phyloP scores from a whole-genome alignment of 2,329 filamentous ascomycete species.

The Diplodia scrobiculata region DNA sequence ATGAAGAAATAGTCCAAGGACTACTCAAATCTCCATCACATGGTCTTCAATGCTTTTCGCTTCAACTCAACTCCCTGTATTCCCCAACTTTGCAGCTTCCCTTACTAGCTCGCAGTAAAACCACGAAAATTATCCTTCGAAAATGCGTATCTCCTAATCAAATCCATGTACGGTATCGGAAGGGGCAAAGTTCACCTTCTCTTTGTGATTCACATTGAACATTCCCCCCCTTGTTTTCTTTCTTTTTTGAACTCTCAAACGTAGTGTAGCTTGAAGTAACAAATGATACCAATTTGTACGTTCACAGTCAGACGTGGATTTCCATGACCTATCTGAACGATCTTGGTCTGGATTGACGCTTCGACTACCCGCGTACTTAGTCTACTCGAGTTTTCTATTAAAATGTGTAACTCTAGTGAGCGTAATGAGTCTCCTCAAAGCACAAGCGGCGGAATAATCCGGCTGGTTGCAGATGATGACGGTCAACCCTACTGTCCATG shows the following conservation, averaged over 20 bases:
- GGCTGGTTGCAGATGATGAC: too few species aligned
- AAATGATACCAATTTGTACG: neutral
- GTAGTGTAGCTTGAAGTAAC: neutral
- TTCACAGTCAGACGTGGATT: neutral
- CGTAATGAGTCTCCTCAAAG: too few species aligned
- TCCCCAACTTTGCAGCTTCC: neutral
- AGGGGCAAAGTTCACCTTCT: neutral
- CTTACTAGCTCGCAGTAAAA: neutral
- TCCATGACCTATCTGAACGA: neutral
- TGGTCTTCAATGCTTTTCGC: neutral
- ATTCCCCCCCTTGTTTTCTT: neutral
- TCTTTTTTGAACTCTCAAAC: neutral
- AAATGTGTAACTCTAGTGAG: neutral
- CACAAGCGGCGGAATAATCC: too few species aligned
- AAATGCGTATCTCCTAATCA: neutral
- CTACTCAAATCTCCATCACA: neutral
- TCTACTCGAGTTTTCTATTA: neutral
- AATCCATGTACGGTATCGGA: neutral
- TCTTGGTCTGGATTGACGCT: neutral
- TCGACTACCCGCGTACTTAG: neutral
- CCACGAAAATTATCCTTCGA: neutral
- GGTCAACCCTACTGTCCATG: too few species aligned
- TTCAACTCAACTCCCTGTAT: neutral
- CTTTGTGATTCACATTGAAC: neutral
- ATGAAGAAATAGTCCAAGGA: constrained; percentile 20